Evolutionary conservation across 1,139 yeast genomes (phyloP), one percentile per base, ranked within the genome.

Genomic region (Keqinozyma sinolaborantium): DNA sequence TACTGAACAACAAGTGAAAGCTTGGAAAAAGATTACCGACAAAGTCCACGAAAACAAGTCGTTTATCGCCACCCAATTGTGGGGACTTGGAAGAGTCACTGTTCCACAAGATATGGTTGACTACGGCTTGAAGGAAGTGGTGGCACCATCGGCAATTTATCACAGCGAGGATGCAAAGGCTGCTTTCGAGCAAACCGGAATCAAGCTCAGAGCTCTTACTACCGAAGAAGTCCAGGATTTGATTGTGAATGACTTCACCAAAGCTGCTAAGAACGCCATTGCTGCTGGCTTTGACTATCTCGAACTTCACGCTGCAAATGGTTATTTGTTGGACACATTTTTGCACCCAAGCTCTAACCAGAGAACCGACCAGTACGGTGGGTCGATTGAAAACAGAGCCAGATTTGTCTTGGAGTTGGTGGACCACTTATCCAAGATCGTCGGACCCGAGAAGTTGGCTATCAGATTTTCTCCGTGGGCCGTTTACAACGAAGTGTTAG

Each of bases 241-340:
- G 32, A 55, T 69, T 16, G 23, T 27, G 4, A 53, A 54, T 20
- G 50, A 50, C 13, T 72, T 53, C 40, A 62, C 56, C 1, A 39
- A 45, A 2, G 77, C 78, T 6, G 77, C 78, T 12, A 57, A 58
- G 43, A 60, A 60, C 30, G 72, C 79, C 2, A 41, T 74, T 26
- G 60, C 50, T 5, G 81, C 83, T 3, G 87, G 87, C n/a, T 78
- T 79, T 38, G 90, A 83, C 50, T 78, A 78, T 43, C 70, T 83
- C 26, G 86, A 83, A 53, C 53, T 83, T 36, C 88, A 82, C 48
- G 62, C 60, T 25, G 90, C 87, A 10, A 77, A 81, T 53, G 87
- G 88, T 10, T 82, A 77, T 54, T 59, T 82, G 33, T 47, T 79
- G 29, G 80, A 79, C 54, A 79, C 75, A 52, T 82, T 82, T 51